A percentile compares a stretch with the other conserved stretches of the same genome.
Conservation (phyloP, 805 yeast species). For the Hyphopichia homilentoma region DNA sequence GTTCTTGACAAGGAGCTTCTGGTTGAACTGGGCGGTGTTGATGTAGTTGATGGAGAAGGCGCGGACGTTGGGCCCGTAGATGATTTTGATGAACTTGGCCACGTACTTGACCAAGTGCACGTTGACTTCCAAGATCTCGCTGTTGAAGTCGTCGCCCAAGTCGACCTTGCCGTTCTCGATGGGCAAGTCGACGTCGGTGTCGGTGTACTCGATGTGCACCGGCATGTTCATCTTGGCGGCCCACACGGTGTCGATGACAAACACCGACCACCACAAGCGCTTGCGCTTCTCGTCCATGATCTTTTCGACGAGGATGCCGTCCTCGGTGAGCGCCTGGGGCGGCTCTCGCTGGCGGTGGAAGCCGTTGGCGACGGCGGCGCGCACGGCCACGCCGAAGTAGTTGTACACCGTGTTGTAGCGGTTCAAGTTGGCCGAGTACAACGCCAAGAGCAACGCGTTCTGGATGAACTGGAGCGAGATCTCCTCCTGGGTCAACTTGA, state of each 20-base stretch:
- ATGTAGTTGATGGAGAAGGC: constrained; percentile 38
- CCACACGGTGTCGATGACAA: constrained; percentile 38
- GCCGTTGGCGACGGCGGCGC: constrained; percentile 35
- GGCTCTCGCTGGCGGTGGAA: constrained; percentile 28
- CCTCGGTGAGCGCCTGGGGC: constrained; percentile 1
- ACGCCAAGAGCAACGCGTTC: constrained; percentile 28
- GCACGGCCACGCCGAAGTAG: constrained; percentile 36
- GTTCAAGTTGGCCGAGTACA: constrained; percentile 34
- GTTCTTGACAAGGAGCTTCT: constrained; percentile 27
- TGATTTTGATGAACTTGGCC: constrained; percentile 29
- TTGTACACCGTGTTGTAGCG: constrained; percentile 36
- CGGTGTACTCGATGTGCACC: constrained; percentile 38
- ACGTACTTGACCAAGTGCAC: constrained; percentile 38
- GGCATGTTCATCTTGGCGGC: constrained; percentile 36
- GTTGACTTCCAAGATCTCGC: constrained; percentile 28
- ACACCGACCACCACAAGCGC: constrained; percentile 41
- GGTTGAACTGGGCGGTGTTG: constrained; percentile 38
- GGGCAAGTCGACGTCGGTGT: constrained; percentile 41
- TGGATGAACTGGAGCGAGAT: constrained; percentile 31
- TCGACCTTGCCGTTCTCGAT: constrained; percentile 26
- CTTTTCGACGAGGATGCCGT: constrained; percentile 1
- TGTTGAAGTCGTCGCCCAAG: constrained; percentile 26
- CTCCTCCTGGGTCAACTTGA: constrained; percentile 28
- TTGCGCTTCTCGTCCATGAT: constrained; percentile 24
- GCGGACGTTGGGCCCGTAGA: constrained; percentile 39